Evolutionary conservation across 1,284 basidiomycete species (phyloP), one percentile per base, ranked within the genome.

Genomic region (Puccinia hordei): DNA sequence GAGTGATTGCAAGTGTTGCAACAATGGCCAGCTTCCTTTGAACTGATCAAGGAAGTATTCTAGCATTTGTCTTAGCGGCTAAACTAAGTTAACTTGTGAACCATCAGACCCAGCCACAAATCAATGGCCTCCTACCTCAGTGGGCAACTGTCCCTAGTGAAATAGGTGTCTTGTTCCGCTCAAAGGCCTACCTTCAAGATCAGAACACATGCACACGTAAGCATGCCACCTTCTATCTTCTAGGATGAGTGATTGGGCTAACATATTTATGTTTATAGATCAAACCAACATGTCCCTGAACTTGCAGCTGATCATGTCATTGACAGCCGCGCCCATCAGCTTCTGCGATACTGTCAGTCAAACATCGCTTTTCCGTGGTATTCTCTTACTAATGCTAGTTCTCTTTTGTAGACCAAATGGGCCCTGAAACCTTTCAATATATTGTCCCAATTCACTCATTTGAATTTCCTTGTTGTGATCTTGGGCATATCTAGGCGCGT

Each of bases 131-230:
- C 12, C 38, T 79, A 71, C 51, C 76, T 44, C 65, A 69, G 24
- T 71, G 65, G 41, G 51, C 44, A 38, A 41, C 66, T 15, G 38
- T 79, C 30, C 55, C 76, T 13, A 79, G 76, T 49, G 66, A 79
- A 35, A 15, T 79, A 57, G 66, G 76, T 17, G 76, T 79, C n/a
- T 61, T 79, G 55, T 69, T 79, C 44, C 65, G 66, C 9, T 69
- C 65, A 46, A 66, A 61, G 41, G 35, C 51, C 33, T 79, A 71
- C 68, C 68, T 69, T 59, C 35, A 73, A 41, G 66, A 79, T n/a
- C 76, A 79, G 19, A 79, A 79, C 15, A 27, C 22, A 38, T 66
- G 49, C 27, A 57, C 49, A 24, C 24, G 76, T 69, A 4, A 71
- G 55, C 59, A 41, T 22, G 13, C 15, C 35, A 12, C 9, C 33